Percentiles rank a stretch among this genome's conserved stretches.
These are phyloP conservation scores for Xenosphaeropsis pyriputrescens DNA, from an alignment of 2,329 filamentous ascomycete species.

Conservation along the genomic window DNA sequence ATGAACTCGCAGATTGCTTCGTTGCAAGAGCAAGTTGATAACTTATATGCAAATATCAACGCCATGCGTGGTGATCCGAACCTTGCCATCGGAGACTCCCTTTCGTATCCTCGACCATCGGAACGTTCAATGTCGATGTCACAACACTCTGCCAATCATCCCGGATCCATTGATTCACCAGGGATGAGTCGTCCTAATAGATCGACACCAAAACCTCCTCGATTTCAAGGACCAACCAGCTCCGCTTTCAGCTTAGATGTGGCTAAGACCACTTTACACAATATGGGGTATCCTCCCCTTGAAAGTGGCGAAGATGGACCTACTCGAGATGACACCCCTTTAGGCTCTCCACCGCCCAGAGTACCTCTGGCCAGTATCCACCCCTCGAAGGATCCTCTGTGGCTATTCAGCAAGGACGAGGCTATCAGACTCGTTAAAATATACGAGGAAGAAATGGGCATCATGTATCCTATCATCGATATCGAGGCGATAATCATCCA, in stretches of 20 bases:
- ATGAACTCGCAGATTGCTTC: conserved; percentile 61
- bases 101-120: conserved; percentile 7
- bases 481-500: conserved; percentile 59
- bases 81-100: conserved; percentile 4
- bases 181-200: conserved; percentile 7
- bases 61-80: conserved; percentile 34
- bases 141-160: conserved; percentile 6
- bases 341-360: conserved; percentile 6
- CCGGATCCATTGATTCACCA: conserved; percentile 8
- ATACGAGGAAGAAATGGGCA: conserved; percentile 79
- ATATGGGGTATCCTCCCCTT: conserved; percentile 67
- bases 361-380: conserved; percentile 14
- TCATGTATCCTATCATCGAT: conserved; percentile 81
- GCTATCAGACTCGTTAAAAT: conserved; percentile 64
- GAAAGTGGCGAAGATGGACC: conserved; percentile 47
- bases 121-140: conserved; percentile 14
- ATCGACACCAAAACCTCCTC: conserved; percentile 28
- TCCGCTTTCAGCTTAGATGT: conserved; percentile 75
- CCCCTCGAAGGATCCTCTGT: conserved; percentile 54
- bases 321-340: conserved; percentile 35
- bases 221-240: conserved; percentile 76
- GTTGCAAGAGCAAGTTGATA: conserved; percentile 74
- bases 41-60: conserved; percentile 58
- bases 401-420: conserved; percentile 64
- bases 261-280: conserved; percentile 73